A percentile compares a stretch with the other conserved stretches of the same genome.
Evolutionary conservation across 108 stramenopile species (phyloP).

Genomic region (Mayamaea pseudoterrestris): DNA sequence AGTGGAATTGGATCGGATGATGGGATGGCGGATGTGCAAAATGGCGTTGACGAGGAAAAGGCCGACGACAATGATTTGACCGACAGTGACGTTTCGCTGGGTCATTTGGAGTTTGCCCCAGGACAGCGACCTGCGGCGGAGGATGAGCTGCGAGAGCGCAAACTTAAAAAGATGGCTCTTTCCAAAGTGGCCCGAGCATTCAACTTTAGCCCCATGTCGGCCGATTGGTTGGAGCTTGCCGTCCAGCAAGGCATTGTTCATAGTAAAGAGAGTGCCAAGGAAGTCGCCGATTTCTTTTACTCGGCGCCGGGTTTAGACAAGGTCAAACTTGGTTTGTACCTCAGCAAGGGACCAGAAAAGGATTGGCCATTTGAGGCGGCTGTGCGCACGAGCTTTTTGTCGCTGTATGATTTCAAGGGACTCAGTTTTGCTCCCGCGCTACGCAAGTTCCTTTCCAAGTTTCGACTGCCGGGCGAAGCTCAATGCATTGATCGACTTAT

Average conservation of each 20-base stretch:
- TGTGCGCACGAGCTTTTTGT: slow-evolving; percentile 53
- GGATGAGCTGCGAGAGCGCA: slow-evolving; percentile 61
- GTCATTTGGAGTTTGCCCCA: too few species aligned
- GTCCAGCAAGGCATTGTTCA: slow-evolving; percentile 50
- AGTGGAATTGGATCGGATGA: neutral
- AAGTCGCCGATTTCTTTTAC: slow-evolving; percentile 73
- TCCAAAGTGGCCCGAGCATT: slow-evolving; percentile 58
- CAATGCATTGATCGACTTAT: slow-evolving; percentile 95
- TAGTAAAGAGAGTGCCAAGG: slow-evolving; percentile 3
- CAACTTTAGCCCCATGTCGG: slow-evolving; percentile 41
- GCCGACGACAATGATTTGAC: neutral
- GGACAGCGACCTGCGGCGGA: too few species aligned
- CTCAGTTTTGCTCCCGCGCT: slow-evolving; percentile 72
- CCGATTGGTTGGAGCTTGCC: slow-evolving; percentile 73
- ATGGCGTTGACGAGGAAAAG: too few species aligned
- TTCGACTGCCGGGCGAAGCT: slow-evolving; percentile 93
- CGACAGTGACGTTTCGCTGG: too few species aligned
- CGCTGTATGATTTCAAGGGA: slow-evolving; percentile 64
- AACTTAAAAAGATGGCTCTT: slow-evolving; percentile 67
- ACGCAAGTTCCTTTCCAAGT: slow-evolving; percentile 68
- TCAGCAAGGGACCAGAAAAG: slow-evolving; percentile 82
- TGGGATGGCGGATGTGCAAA: too few species aligned
- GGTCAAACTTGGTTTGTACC: slow-evolving; percentile 75
- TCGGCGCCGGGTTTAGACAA: slow-evolving; percentile 83
- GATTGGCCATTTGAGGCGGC: slow-evolving; percentile 81